These are phyloP conservation scores for Castanospermum australe DNA, from an alignment of 306 rosid species.

Conservation along the genomic window DNA sequence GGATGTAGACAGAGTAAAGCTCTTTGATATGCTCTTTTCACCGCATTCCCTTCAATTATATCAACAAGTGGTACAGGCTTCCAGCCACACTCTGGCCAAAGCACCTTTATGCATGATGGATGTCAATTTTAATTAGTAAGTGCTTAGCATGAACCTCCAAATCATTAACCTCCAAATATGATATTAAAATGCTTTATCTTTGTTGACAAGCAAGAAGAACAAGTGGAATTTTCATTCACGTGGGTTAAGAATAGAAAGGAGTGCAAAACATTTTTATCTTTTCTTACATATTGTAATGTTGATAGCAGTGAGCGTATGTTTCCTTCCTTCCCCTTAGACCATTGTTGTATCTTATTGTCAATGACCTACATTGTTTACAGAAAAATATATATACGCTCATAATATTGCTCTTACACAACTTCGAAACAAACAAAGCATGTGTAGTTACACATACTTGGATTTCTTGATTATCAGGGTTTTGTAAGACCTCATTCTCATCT, in stretches of 20 bases:
- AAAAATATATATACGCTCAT: neutral
- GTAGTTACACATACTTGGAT: constrained; percentile 50
- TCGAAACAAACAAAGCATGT: constrained; percentile 11
- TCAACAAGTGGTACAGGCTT: constrained; percentile 88
- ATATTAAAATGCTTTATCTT: constrained; percentile 16
- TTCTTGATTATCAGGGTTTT: constrained; percentile 44
- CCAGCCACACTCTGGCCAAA: constrained; percentile 95
- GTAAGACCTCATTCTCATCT: constrained; percentile 48
- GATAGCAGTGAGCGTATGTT: constrained; percentile 91
- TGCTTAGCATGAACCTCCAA: constrained; percentile 7
- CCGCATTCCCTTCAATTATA: constrained; percentile 88
- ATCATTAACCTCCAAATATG: constrained; percentile 9
- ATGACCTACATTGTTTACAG: constrained; percentile 52
- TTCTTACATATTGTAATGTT: constrained; percentile 81
- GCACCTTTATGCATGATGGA: constrained; percentile 55
- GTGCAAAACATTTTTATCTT: neutral
- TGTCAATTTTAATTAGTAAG: constrained; percentile 12
- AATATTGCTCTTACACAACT: constrained; percentile 1
- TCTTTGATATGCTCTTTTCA: constrained; percentile 89
- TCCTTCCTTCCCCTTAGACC: constrained; percentile 94
- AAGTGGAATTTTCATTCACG: constrained; percentile 12
- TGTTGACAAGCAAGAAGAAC: constrained; percentile 9
- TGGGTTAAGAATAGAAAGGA: neutral
- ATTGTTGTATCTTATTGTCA: constrained; percentile 70
- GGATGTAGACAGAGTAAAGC: constrained; percentile 95